These are phyloP conservation scores for Cytospora paraplurivora DNA, from an alignment of 2,329 filamentous ascomycete species.

Conservation along the genomic window DNA sequence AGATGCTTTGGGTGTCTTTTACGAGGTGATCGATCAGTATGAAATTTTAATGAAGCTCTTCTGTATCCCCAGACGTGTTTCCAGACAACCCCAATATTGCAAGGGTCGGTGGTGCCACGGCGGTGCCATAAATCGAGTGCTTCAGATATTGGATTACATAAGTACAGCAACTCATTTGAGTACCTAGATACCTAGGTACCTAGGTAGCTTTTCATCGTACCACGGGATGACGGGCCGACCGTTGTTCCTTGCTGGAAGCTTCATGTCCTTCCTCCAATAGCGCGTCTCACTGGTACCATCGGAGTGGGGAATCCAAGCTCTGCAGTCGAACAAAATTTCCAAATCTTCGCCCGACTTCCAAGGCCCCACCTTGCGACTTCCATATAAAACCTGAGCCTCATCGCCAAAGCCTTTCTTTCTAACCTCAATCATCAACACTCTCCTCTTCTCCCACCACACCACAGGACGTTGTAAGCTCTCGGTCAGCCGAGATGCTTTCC, in stretches of 20 bases:
- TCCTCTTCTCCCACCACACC: background rate
- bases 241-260: background rate
- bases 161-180: too few relatives aligned
- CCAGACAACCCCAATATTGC: too few relatives aligned
- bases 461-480: background rate
- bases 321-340: background rate
- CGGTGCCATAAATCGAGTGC: too few relatives aligned
- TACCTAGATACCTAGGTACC: too few relatives aligned
- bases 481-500: background rate
- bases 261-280: background rate
- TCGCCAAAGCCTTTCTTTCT: background rate
- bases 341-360: background rate
- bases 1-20: too few relatives aligned
- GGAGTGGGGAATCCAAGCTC: background rate
- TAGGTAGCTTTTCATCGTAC: background rate
- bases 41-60: too few relatives aligned
- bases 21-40: too few relatives aligned
- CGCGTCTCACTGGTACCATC: background rate
- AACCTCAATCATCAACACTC: background rate
- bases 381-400: conserved; percentile 1
- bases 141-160: too few relatives aligned
- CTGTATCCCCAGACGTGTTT: too few relatives aligned
- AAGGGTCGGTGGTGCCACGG: too few relatives aligned
- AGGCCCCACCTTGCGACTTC: background rate
- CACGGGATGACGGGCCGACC: background rate